Percentiles rank a stretch among this genome's conserved stretches.
phyloP scores from a whole-genome alignment of 1,284 basidiomycete species.

The Ceratobasidium sp. region DNA sequence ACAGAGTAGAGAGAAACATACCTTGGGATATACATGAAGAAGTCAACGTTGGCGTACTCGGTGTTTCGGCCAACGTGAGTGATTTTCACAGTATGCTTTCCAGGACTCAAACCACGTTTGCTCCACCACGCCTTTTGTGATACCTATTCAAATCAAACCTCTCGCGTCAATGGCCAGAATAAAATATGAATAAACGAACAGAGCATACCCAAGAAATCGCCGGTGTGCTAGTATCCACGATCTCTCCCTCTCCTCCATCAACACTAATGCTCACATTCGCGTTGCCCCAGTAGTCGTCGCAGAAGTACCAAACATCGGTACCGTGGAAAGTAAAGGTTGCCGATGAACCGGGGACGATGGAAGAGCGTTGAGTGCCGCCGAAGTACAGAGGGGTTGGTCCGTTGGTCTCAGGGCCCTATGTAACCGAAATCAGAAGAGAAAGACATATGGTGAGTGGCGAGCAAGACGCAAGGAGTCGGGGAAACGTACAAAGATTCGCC shows the following conservation, averaged over 20 bases:
- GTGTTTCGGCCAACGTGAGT: neutral
- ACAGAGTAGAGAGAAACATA: neutral
- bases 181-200: too few relatives aligned
- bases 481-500: too few relatives aligned
- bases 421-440: too few relatives aligned
- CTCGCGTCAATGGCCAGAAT: too few relatives aligned
- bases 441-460: too few relatives aligned
- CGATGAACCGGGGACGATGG: neutral
- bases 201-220: neutral
- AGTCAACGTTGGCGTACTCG: constrained; percentile 27
- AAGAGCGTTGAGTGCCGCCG: neutral
- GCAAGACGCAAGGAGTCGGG: too few relatives aligned
- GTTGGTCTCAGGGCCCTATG: neutral
- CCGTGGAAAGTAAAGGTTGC: constrained; percentile 22
- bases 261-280: constrained; percentile 3
- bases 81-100: constrained; percentile 1
- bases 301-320: constrained; percentile 35
- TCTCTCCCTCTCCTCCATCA: constrained; percentile 18
- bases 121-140: constrained; percentile 29
- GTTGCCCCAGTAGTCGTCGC: constrained; percentile 1
- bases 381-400: constrained; percentile 3
- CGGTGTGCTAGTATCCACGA: neutral
- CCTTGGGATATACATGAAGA: constrained; percentile 35
- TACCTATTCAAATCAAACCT: too few relatives aligned
- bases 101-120: constrained; percentile 2